phyloP scores from a whole-genome alignment of 352 stramenopile genomes.

The Phytopythium montanum region DNA sequence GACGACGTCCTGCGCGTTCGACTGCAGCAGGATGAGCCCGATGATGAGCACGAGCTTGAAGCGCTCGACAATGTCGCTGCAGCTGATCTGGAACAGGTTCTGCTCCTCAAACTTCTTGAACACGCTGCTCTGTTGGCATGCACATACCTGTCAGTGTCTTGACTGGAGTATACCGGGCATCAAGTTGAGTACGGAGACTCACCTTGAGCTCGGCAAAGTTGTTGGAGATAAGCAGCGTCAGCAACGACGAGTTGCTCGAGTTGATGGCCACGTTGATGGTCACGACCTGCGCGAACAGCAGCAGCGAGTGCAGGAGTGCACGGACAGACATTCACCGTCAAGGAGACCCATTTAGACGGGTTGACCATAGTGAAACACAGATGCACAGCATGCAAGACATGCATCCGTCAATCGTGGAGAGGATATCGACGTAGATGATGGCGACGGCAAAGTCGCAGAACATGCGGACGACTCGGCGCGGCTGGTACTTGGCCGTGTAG shows the following conservation, averaged over 20 bases:
- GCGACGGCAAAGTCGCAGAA: constrained; percentile 73
- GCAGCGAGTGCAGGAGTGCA: constrained; percentile 87
- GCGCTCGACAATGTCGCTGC: constrained; percentile 96
- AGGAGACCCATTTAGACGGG: constrained; percentile 8
- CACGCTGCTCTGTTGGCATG: constrained; percentile 67
- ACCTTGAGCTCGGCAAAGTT: constrained; percentile 99
- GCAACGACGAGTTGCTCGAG: constrained; percentile 91
- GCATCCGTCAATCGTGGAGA: constrained; percentile 9
- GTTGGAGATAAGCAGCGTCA: constrained; percentile 95
- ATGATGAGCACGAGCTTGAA: constrained; percentile 98
- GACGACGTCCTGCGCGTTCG: constrained; percentile 59
- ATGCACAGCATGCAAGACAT: not conserved
- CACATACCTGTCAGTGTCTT: not conserved
- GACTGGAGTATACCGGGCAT: not conserved
- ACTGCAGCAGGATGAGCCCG: constrained; percentile 92
- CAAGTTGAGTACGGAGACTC: not conserved
- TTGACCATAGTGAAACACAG: not conserved
- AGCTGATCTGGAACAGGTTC: constrained; percentile 98
- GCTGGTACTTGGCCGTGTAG: constrained; percentile 80
- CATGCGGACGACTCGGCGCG: constrained; percentile 64
- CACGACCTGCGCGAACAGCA: constrained; percentile 96
- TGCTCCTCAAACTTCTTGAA: constrained; percentile 98
- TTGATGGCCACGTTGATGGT: constrained; percentile 98
- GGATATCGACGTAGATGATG: constrained; percentile 75
- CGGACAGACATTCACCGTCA: constrained; percentile 18